Conservation (phyloP, 2,329 filamentous ascomycete species). For the Drechslerella dactyloides region DNA sequence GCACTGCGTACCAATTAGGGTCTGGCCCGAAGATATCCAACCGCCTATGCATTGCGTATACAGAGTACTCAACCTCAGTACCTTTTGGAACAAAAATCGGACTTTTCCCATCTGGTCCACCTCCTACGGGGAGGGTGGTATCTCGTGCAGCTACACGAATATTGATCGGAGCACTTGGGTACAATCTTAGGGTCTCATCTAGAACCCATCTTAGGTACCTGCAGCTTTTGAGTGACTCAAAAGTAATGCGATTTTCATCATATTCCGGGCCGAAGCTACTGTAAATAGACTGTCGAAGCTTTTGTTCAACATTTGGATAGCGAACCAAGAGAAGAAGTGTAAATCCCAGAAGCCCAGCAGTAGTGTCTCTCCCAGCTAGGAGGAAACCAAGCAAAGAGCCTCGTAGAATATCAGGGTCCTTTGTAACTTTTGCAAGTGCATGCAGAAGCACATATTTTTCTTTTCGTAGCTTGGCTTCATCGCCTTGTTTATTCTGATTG, state of each 20-base stretch:
- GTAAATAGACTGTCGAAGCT: slow-evolving; percentile 76
- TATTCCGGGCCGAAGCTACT: slow-evolving; percentile 68
- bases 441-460: slow-evolving; percentile 58
- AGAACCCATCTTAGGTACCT: slow-evolving; percentile 57
- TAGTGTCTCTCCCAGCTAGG: slow-evolving; percentile 86
- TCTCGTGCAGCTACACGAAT: slow-evolving; percentile 61
- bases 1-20: slow-evolving; percentile 39
- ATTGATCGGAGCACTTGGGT: slow-evolving; percentile 66
- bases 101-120: slow-evolving; percentile 55
- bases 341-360: slow-evolving; percentile 80
- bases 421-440: slow-evolving; percentile 56
- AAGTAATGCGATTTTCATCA: slow-evolving; percentile 56
- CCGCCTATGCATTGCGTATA: slow-evolving; percentile 54
- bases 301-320: slow-evolving; percentile 70
- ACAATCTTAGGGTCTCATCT: slow-evolving; percentile 56
- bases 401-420: slow-evolving; percentile 70
- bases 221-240: slow-evolving; percentile 58
- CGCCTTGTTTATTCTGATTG: slow-evolving; percentile 58
- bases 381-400: slow-evolving; percentile 85
- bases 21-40: slow-evolving; percentile 52
- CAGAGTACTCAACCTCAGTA: slow-evolving; percentile 53
- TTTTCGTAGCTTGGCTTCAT: slow-evolving; percentile 53
- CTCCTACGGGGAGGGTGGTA: slow-evolving; percentile 56
- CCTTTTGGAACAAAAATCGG: slow-evolving; percentile 56
- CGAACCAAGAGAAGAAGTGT: slow-evolving; percentile 79